phyloP scores from a whole-genome alignment of 192 early-diverging fungal genomes.

The Geranomyces michiganensis region DNA sequence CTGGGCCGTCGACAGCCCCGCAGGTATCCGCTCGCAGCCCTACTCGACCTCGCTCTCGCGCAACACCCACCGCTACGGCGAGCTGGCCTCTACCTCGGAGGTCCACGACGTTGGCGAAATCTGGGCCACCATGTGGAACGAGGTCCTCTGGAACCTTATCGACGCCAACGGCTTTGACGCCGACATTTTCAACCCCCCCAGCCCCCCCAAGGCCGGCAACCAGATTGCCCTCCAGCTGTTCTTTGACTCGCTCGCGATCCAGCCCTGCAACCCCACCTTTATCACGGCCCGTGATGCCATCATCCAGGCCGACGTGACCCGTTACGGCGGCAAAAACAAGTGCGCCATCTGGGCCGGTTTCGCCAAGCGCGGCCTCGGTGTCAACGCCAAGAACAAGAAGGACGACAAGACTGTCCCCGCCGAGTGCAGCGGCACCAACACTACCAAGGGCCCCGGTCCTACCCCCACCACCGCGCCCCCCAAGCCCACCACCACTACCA shows the following conservation, averaged over 20 bases:
- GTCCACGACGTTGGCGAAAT: slow-evolving; percentile 65
- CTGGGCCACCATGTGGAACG: slow-evolving; percentile 64
- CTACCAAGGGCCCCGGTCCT: slow-evolving; percentile 5
- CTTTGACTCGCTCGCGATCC: slow-evolving; percentile 60
- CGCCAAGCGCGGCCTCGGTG: slow-evolving; percentile 70
- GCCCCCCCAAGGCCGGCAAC: slow-evolving; percentile 46
- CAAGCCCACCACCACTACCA: neutral
- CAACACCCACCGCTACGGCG: slow-evolving; percentile 43
- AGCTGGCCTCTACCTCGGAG: slow-evolving; percentile 37
- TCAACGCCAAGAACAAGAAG: slow-evolving; percentile 9
- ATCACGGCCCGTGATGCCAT: slow-evolving; percentile 66
- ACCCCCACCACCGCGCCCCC: slow-evolving; percentile 8
- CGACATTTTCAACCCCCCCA: slow-evolving; percentile 22
- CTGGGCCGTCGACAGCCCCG: slow-evolving; percentile 35
- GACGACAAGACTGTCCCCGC: slow-evolving; percentile 24
- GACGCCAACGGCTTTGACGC: slow-evolving; percentile 33
- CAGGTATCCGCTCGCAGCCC: slow-evolving; percentile 56
- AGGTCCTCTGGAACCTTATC: slow-evolving; percentile 65
- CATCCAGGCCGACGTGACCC: slow-evolving; percentile 56
- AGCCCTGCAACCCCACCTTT: slow-evolving; percentile 71
- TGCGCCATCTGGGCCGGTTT: slow-evolving; percentile 67
- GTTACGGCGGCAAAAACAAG: slow-evolving; percentile 53
- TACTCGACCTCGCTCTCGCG: slow-evolving; percentile 60
- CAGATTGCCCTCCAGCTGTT: slow-evolving; percentile 53
- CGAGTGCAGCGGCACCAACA: slow-evolving; percentile 14